These are phyloP conservation scores for Plasmodium blacklocki DNA, from an alignment of 169 alveolate species.

Conservation along the genomic window DNA sequence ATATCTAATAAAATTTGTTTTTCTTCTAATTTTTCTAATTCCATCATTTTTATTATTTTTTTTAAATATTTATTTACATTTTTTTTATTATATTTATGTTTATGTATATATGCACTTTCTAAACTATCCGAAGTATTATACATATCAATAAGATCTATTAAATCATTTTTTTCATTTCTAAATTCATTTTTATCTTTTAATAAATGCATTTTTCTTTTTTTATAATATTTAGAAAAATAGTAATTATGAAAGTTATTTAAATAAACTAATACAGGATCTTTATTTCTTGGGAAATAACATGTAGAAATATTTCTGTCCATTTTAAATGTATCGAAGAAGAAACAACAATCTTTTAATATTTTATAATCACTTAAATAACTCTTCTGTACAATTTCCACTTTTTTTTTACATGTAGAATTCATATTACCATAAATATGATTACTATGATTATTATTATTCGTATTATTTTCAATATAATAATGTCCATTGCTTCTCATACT, in stretches of 20 bases:
- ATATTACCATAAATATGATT: background rate
- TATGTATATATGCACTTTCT: slow-evolving; percentile 75
- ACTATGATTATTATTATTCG: no score
- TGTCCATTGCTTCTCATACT: no score
- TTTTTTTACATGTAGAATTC: slow-evolving; percentile 11
- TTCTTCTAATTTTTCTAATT: slow-evolving; percentile 61
- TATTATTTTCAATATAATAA: background rate
- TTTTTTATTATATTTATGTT: slow-evolving; percentile 71
- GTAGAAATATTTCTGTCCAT: slow-evolving; percentile 63
- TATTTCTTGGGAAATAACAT: slow-evolving; percentile 67
- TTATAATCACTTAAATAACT: slow-evolving; percentile 72
- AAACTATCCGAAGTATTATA: slow-evolving; percentile 67
- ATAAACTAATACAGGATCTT: slow-evolving; percentile 66
- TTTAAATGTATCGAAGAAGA: slow-evolving; percentile 71
- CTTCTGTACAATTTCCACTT: slow-evolving; percentile 22
- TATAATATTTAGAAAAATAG: slow-evolving; percentile 71
- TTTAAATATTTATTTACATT: slow-evolving; percentile 49
- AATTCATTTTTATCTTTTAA: slow-evolving; percentile 22
- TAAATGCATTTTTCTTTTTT: slow-evolving; percentile 46
- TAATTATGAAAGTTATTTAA: slow-evolving; percentile 67
- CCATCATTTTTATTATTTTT: slow-evolving; percentile 37
- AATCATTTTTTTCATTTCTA: slow-evolving; percentile 4
- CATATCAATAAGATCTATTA: slow-evolving; percentile 59
- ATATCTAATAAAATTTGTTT: slow-evolving; percentile 66
- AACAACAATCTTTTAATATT: slow-evolving; percentile 64